These are phyloP conservation scores for Fusarium irregulare DNA, from an alignment of 2,329 filamentous ascomycete species.

Conservation along the genomic window DNA sequence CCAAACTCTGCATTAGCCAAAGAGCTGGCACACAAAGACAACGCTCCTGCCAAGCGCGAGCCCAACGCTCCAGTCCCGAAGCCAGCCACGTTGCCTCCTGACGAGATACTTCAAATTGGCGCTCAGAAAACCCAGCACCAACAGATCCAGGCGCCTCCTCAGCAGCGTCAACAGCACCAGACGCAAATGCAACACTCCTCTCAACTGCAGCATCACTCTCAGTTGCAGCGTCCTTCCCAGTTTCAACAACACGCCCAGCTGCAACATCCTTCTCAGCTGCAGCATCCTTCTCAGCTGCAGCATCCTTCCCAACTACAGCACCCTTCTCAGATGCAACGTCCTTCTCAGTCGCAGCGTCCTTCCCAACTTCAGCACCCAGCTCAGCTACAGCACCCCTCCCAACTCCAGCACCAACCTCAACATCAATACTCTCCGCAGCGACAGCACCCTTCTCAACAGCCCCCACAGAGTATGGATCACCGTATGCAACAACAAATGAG, in stretches of 20 bases:
- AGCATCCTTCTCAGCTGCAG: slow-evolving; percentile 8
- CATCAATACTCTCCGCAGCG: slow-evolving; percentile 27
- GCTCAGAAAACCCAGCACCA: slow-evolving; percentile 24
- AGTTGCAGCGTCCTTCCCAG: background rate
- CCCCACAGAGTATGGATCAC: slow-evolving; percentile 25
- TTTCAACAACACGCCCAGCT: background rate
- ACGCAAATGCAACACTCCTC: slow-evolving; percentile 17
- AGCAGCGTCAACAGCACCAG: slow-evolving; percentile 21
- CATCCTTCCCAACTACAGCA: slow-evolving; percentile 23
- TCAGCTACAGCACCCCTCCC: slow-evolving; percentile 21
- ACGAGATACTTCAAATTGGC: slow-evolving; percentile 38
- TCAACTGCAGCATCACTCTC: slow-evolving; percentile 22
- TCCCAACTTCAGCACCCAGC: slow-evolving; percentile 6
- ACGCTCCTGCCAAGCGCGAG: slow-evolving; percentile 61
- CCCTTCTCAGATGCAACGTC: slow-evolving; percentile 1
- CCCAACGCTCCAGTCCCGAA: slow-evolving; percentile 65
- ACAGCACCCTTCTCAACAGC: slow-evolving; percentile 31
- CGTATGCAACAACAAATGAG: slow-evolving; percentile 31
- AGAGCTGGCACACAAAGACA: slow-evolving; percentile 71
- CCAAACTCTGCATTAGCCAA: slow-evolving; percentile 78
- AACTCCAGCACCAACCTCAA: slow-evolving; percentile 16
- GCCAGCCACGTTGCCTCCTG: slow-evolving; percentile 32
- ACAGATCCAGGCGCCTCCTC: slow-evolving; percentile 24
- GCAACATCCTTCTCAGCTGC: slow-evolving; percentile 1
- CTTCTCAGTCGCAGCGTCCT: background rate